A percentile compares a stretch with the other conserved stretches of the same genome.
Evolutionary conservation across 2,329 filamentous ascomycete genomes (phyloP).

Genomic region (Rhexocercosporidium sp.): DNA sequence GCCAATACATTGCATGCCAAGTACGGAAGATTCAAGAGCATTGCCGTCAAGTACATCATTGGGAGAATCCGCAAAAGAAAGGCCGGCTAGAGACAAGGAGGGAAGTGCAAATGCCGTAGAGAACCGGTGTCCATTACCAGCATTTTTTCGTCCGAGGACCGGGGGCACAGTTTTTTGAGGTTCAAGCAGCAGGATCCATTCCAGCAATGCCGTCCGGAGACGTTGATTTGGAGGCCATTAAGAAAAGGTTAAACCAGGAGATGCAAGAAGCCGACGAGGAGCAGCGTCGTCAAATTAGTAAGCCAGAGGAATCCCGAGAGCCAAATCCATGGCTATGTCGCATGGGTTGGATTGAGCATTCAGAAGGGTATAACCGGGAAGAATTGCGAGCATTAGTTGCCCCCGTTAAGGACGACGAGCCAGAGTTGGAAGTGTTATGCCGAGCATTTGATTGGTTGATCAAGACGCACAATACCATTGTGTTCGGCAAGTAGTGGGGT

Average conservation of each 20-base stretch:
- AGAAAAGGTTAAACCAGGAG: not conserved
- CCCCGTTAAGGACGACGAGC: not conserved
- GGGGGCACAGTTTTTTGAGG: not conserved
- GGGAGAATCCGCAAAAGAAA: not conserved
- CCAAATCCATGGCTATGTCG: slow-evolving; percentile 4
- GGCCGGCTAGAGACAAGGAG: not conserved
- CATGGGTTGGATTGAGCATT: not conserved
- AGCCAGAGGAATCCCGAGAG: not conserved
- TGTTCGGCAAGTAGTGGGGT: not conserved
- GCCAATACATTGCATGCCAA: not conserved
- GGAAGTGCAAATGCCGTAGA: not conserved
- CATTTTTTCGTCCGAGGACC: not conserved
- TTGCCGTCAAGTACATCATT: not conserved
- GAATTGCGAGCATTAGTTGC: not conserved
- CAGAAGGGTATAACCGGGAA: not conserved
- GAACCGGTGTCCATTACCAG: not conserved
- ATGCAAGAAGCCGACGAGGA: not conserved
- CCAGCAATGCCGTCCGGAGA: not conserved
- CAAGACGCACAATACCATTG: slow-evolving; percentile 4
- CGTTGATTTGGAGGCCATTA: not conserved
- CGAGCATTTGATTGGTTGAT: slow-evolving; percentile 3
- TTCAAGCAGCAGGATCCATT: not conserved
- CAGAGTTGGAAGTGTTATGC: slow-evolving; percentile 1
- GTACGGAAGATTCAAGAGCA: not conserved
- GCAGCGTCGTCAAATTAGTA: not conserved